Base-by-base conservation (phyloP, 805 yeast genomes). In the Pichia kluyveri region DNA sequence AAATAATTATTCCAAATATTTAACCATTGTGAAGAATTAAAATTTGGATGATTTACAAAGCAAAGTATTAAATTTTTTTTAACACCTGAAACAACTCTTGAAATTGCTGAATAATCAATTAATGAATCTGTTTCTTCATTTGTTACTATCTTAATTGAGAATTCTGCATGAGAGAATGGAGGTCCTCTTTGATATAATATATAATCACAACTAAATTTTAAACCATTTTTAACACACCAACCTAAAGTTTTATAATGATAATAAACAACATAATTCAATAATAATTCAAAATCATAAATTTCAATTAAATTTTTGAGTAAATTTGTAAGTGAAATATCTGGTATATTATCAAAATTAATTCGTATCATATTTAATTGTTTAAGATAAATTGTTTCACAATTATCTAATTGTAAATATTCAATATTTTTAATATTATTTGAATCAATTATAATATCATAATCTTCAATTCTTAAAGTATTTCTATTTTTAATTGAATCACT, bases 101-200 rank as follows among this genome's bases (percentile, higher is more conserved):
- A 80, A 27, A 80, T 62, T 2, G 88, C 74, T 4, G 87, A 79
- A 45, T 77, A 71, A 79, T 90, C 83, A 60, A 70, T 72, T 75
- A 78, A 37, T 5, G 41, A 36, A 5, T 47, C 45, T 9, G 42
- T 10, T 10, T 51, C 47, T 23, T 42, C 27, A 19, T 50, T 54
- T 15, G 54, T 50, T 12, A 58, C 34, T 7, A 62, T 51, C 26
- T 49, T 56, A 11, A 85, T 68, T 42, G 91, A 86, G 62, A 79
- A 86, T 60, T 89, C 96, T 0, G 99, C 97, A 62, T 93, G 99
- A 44, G 83, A 80, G 62, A 90, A 88, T 1, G 97, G 97, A 9
- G 98, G 99, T 0, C 99, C 99, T 49, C 91, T 71, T 46, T 83
- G 79, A 63, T 93, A 93, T 6, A 93, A 69, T 9, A 93, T 67